A percentile compares a stretch with the other conserved stretches of the same genome.
These are phyloP conservation scores for Solanum ahanhuiri DNA, from an alignment of 257 asterid genomes.

Conservation along the genomic window DNA sequence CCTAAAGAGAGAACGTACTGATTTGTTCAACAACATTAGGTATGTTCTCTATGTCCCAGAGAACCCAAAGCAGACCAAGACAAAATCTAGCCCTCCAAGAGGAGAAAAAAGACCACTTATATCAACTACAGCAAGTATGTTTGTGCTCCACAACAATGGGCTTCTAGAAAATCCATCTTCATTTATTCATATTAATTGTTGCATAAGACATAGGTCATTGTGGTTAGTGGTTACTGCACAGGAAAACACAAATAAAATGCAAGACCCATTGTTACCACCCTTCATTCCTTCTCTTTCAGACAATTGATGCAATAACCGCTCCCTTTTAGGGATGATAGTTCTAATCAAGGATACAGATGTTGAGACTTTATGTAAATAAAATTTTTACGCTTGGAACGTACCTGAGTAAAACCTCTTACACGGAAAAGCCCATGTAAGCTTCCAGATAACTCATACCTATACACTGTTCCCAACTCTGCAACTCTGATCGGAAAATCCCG, in stretches of 20 bases:
- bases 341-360: not conserved
- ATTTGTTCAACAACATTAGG: not conserved
- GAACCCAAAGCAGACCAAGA: not conserved
- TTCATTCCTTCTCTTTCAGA: not conserved
- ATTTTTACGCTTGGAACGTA: not conserved
- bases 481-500: constrained; percentile 91
- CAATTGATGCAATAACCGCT: not conserved
- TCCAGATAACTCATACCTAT: constrained; percentile 92
- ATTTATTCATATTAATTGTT: not conserved
- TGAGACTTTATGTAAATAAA: not conserved
- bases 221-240: not conserved
- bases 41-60: not conserved
- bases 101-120: not conserved
- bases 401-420: constrained; percentile 98
- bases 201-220: not conserved
- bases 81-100: not conserved
- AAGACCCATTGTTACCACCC: not conserved
- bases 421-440: constrained; percentile 96
- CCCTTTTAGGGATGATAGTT: not conserved
- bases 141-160: not conserved
- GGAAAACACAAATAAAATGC: not conserved
- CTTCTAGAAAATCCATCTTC: not conserved
- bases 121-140: not conserved
- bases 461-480: constrained; percentile 98
- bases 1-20: not conserved